Base-by-base conservation (phyloP, 2,329 filamentous ascomycete genomes). In the Didymella pinodella region DNA sequence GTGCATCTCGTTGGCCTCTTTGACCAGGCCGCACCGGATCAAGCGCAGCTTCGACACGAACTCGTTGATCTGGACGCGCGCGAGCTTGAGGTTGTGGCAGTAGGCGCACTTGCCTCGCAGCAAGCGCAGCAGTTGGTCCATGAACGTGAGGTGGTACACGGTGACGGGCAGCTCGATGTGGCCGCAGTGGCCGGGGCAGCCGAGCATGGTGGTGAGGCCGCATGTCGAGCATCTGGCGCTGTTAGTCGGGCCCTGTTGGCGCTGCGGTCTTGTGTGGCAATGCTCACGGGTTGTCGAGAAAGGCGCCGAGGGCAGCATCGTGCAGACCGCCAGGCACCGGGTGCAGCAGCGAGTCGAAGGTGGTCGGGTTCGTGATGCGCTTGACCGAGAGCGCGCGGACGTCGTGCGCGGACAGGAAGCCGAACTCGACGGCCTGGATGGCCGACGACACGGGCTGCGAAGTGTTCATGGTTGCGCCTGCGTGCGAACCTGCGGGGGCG, bases 61-160 rank as follows among this genome's bases (percentile, higher is more conserved):
- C 66, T 88, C 85, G 78, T 94, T 91, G 62, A 96, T 82, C 61
- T 92, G 86, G 52, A 88, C 85, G 48, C 88, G 86, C n/a, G 89
- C 84, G 75, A 97, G 84, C 73, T 90, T 92, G 66, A 99, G 88
- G 57, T 89, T 88, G 73, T 93, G 90, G 79, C 96, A 99, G 80
- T 97, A 97, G 59, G 90, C 85, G 76, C 95, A 99, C 77, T 94
- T 90, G 53, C 92, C 90, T 68, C 93, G 88, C 20, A 99, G 84
- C 45, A 99, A 83, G 44, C 91, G 89, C 64, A 96, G 86, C 51
- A 93, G 86, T 76, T 97, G 93, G 74, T 97, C 93, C 83, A 99
- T 90, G 73, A 97, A 98, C 2, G 93, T 90, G n/a, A 94, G 92
- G 77, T 99, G 94, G 76, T 98, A 99, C 51, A 97, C 91, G 46